Evolutionary conservation across 495 filamentous ascomycete genomes (phyloP).

Genomic region (Aspergillus nidulans): DNA sequence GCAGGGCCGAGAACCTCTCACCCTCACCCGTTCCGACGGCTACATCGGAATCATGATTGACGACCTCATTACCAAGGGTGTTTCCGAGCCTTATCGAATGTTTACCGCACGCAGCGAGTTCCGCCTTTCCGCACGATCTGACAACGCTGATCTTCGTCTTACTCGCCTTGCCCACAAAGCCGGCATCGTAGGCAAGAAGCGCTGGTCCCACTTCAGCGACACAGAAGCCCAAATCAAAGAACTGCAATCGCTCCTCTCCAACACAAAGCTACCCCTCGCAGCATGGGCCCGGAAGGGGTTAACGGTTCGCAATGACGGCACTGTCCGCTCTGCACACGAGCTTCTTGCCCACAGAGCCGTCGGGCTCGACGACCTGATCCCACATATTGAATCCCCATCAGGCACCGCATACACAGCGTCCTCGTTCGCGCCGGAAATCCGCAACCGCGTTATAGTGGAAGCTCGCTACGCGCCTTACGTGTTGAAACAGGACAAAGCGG

Average conservation of each 20-base stretch:
- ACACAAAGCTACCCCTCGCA: slow-evolving; percentile 48
- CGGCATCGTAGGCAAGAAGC: slow-evolving; percentile 71
- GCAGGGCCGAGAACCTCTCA: slow-evolving; percentile 56
- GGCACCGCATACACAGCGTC: slow-evolving; percentile 37
- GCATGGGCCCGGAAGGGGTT: slow-evolving; percentile 70
- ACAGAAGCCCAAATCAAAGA: slow-evolving; percentile 60
- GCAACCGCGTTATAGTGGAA: slow-evolving; percentile 70
- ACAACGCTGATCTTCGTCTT: slow-evolving; percentile 89
- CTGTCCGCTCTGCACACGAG: slow-evolving; percentile 65
- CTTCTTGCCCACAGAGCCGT: slow-evolving; percentile 61
- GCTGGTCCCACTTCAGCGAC: slow-evolving; percentile 67
- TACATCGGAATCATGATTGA: slow-evolving; percentile 99
- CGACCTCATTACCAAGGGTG: slow-evolving; percentile 94
- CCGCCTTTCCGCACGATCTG: slow-evolving; percentile 81
- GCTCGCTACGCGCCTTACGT: slow-evolving; percentile 83
- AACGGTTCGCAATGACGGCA: slow-evolving; percentile 54
- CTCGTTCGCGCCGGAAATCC: slow-evolving; percentile 52
- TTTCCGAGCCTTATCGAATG: slow-evolving; percentile 97
- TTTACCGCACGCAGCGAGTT: slow-evolving; percentile 96
- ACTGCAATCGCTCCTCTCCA: slow-evolving; percentile 54
- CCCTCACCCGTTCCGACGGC: slow-evolving; percentile 76
- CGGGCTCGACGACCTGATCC: slow-evolving; percentile 49
- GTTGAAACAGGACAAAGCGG: slow-evolving; percentile 58
- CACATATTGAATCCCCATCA: slow-evolving; percentile 43
- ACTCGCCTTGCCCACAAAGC: slow-evolving; percentile 72